Conservation (phyloP, 73 alveolate genomes). For the Paraurostyla sp. region DNA sequence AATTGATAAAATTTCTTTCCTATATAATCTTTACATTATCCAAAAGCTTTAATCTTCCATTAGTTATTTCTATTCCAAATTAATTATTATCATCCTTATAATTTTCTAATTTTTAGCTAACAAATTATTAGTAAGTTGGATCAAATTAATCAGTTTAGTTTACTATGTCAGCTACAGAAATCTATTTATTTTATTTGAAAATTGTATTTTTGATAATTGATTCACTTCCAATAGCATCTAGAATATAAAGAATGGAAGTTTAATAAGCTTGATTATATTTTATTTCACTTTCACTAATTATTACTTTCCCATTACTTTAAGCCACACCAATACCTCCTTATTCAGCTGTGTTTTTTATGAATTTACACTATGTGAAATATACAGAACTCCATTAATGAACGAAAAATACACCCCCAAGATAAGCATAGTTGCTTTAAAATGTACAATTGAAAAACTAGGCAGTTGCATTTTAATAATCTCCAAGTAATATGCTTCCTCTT, state of each 20-base stretch:
- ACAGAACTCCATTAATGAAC: neutral
- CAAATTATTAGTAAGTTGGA: too few species aligned
- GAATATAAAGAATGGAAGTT: neutral
- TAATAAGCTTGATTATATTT: neutral
- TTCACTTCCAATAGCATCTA: neutral
- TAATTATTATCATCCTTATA: too few species aligned
- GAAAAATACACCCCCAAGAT: conserved; percentile 40
- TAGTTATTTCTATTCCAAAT: neutral
- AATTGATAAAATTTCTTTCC: neutral
- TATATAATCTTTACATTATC: neutral
- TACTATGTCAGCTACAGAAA: too few species aligned
- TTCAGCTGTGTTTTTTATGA: conserved; percentile 2
- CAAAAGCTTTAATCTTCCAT: too few species aligned
- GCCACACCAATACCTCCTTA: conserved; percentile 31
- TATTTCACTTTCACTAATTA: neutral
- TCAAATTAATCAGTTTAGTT: too few species aligned
- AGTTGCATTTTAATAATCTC: neutral
- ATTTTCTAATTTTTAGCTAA: too few species aligned
- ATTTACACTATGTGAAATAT: neutral
- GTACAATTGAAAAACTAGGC: neutral
- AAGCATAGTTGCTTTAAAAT: conserved; percentile 42
- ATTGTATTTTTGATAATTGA: neutral
- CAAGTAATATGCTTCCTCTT: conserved; percentile 40
- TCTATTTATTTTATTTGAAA: neutral
- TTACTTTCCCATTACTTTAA: neutral